Base-by-base conservation (phyloP, 805 yeast genomes). In the Maudiozyma barnettii region DNA sequence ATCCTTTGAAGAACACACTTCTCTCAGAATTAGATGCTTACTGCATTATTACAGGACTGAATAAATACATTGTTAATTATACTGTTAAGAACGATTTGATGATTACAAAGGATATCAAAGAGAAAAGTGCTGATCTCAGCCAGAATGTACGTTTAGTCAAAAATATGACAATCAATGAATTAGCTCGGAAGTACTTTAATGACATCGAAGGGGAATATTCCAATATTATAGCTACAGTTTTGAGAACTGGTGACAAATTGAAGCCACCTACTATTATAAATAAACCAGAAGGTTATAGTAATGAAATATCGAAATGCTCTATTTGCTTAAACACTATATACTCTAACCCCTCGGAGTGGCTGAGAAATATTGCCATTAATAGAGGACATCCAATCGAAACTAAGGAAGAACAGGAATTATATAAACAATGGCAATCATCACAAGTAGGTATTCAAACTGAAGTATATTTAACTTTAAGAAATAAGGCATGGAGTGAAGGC, bases 161-260 rank as follows among this genome's bases (percentile, higher is more conserved):
- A 60, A 80, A 82, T 54, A 84, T 82, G 74, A 84, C 95, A 2
- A 82, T 91, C 18, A 82, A 85, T 56, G 95, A 87, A 58, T 72
- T 91, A 44, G 81, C 89, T 1, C 70, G 78, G 23, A 76, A 79
- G 44, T 91, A 91, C 63, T 87, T 87, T 55, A 73, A 70, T 29
- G 72, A 73, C 31, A 78, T 90, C 21, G 95, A 87, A 57, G 73
- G 73, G 5, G 89, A 81, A 14, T 89, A 89, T 59, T 89, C 95
- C 0, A 86, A 91, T 48, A 85, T 91, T 2, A 89, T 90, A 2
- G 84, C 96, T 0, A 90, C 98, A 0, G 97, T 91, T 19, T 89
- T 89, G 13, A 82, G 86, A 54, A 89, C 95, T 0, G 96, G 93
- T 5, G 81, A 81, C 43, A 89, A 91, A 61, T 66, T 90, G 41